Evolutionary conservation across 1,284 basidiomycete genomes (phyloP).

Genomic region (Trichosporon inkin): DNA sequence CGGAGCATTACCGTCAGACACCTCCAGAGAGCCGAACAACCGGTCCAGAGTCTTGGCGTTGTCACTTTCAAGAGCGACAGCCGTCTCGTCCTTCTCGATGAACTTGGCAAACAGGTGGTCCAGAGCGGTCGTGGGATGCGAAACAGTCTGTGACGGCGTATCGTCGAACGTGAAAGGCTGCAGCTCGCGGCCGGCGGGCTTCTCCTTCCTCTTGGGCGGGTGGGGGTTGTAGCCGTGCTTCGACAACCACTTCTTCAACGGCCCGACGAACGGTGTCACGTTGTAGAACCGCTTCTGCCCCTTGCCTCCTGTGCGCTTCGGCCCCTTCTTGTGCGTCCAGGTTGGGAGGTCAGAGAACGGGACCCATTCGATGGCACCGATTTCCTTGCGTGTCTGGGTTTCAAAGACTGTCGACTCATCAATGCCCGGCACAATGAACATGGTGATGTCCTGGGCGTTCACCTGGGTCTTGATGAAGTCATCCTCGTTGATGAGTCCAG

Average conservation of each 20-base stretch:
- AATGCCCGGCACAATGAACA: slow-evolving; percentile 89
- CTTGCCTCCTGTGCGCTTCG: slow-evolving; percentile 48
- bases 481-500: slow-evolving; percentile 62
- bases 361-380: slow-evolving; percentile 99
- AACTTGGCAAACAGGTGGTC: slow-evolving; percentile 42
- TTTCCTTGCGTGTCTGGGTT: slow-evolving; percentile 95
- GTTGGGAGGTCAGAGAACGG: slow-evolving; percentile 82
- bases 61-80: slow-evolving; percentile 24
- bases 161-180: slow-evolving; percentile 40
- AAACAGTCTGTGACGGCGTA: slow-evolving; percentile 6
- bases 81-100: slow-evolving; percentile 39
- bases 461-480: slow-evolving; percentile 83
- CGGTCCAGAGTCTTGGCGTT: slow-evolving; percentile 34
- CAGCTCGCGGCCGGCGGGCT: slow-evolving; percentile 25
- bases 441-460: slow-evolving; percentile 79
- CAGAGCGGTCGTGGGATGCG: slow-evolving; percentile 26
- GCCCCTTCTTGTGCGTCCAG: slow-evolving; percentile 73
- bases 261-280: slow-evolving; percentile 88
- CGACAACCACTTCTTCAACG: slow-evolving; percentile 41
- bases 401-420: slow-evolving; percentile 84
- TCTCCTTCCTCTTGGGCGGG: slow-evolving; percentile 14
- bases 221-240: slow-evolving; percentile 34
- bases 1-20: slow-evolving; percentile 1
- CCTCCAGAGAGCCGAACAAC: slow-evolving; percentile 33
- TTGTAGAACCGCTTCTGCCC: slow-evolving; percentile 78